These are phyloP conservation scores for Candida maltosa DNA, from an alignment of 805 yeast species.

Conservation along the genomic window DNA sequence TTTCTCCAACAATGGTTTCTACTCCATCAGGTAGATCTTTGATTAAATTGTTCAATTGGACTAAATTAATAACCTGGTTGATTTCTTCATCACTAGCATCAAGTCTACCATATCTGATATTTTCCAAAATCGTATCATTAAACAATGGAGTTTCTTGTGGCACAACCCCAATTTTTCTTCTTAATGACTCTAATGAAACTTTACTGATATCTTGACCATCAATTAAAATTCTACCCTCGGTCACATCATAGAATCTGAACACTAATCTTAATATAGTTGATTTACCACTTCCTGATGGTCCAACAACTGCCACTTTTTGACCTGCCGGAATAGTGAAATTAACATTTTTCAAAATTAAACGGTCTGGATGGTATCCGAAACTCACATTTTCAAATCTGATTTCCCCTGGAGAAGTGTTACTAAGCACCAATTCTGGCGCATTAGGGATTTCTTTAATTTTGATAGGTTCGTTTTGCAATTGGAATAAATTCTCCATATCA, in stretches of 20 bases:
- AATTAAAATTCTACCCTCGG: slow-evolving; percentile 69
- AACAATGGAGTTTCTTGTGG: slow-evolving; percentile 97
- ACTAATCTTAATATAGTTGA: slow-evolving; percentile 81
- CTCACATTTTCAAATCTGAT: slow-evolving; percentile 87
- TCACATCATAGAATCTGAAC: slow-evolving; percentile 86
- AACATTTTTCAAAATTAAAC: slow-evolving; percentile 81
- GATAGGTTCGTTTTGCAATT: slow-evolving; percentile 73
- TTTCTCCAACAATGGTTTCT: slow-evolving; percentile 87
- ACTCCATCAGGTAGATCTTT: slow-evolving; percentile 77
- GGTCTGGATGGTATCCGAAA: slow-evolving; percentile 85
- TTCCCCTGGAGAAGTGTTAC: slow-evolving; percentile 56
- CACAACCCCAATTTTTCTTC: slow-evolving; percentile 81
- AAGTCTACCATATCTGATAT: slow-evolving; percentile 81
- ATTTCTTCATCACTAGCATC: slow-evolving; percentile 74
- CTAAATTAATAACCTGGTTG: slow-evolving; percentile 56
- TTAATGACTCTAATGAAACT: slow-evolving; percentile 70
- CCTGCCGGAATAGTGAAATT: slow-evolving; percentile 89
- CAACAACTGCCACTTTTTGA: slow-evolving; percentile 87
- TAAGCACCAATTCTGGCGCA: slow-evolving; percentile 60
- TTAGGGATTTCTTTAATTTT: slow-evolving; percentile 57
- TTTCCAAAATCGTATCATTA: slow-evolving; percentile 85
- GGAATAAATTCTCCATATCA: slow-evolving; percentile 94
- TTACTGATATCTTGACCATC: slow-evolving; percentile 86
- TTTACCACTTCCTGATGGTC: slow-evolving; percentile 95
- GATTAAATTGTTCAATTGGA: slow-evolving; percentile 64